Evolutionary conservation across 2,329 filamentous ascomycete species (phyloP).

Genomic region (Ilyonectria mors-panacis): DNA sequence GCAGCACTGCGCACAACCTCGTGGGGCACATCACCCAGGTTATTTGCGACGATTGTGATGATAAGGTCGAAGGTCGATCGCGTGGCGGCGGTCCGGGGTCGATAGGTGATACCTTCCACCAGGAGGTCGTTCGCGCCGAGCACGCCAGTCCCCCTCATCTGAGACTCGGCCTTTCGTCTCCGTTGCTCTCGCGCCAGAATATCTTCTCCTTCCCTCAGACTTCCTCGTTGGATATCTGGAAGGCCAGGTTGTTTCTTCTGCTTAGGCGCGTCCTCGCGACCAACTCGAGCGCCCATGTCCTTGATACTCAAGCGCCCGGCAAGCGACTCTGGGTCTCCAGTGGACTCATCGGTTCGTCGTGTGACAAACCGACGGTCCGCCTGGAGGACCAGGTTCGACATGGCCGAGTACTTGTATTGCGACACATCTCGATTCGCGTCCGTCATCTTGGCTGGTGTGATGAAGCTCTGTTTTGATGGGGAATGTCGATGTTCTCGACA

Average conservation of each 20-base stretch:
- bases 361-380: conserved; percentile 97
- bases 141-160: conserved; percentile 81
- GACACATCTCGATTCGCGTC: conserved; percentile 86
- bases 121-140: conserved; percentile 87
- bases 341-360: conserved; percentile 92
- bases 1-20: conserved; percentile 94
- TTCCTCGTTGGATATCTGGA: conserved; percentile 81
- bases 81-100: conserved; percentile 91
- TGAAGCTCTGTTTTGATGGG: conserved; percentile 46
- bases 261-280: conserved; percentile 84
- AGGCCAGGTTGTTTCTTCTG: conserved; percentile 81
- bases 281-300: conserved; percentile 92
- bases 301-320: conserved; percentile 93
- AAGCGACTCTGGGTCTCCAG: conserved; percentile 96
- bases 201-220: conserved; percentile 84
- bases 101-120: conserved; percentile 92
- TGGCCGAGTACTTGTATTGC: conserved; percentile 99
- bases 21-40: conserved; percentile 92
- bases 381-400: conserved; percentile 99
- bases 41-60: conserved; percentile 88
- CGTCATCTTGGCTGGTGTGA: conserved; percentile 72
- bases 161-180: conserved; percentile 85
- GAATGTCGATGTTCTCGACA: conserved; percentile 56
- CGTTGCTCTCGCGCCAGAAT: conserved; percentile 87
- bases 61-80: conserved; percentile 96